Percentiles rank a stretch among this genome's conserved stretches.
phyloP scores from a whole-genome alignment of 345 rosid genomes.

The Eucalyptus pauciflora region DNA sequence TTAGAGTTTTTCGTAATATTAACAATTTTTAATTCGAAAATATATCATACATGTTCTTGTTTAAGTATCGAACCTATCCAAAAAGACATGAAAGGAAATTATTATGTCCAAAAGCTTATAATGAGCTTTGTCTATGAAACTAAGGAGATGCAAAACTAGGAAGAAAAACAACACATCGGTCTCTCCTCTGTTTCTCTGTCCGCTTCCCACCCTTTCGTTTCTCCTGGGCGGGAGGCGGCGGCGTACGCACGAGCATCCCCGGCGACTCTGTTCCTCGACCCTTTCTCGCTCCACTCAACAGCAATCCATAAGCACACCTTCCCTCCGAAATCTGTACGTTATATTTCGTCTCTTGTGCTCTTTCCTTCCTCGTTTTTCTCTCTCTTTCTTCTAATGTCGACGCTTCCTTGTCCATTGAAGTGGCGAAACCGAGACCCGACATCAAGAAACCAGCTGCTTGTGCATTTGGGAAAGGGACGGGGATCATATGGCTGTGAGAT shows the following conservation, averaged over 20 bases:
- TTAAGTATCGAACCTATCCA: not conserved
- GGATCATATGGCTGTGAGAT: conserved; percentile 20
- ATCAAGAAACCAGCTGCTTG: not conserved
- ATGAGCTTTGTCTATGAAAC: not conserved
- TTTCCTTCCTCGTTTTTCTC: not conserved
- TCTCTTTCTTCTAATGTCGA: not conserved
- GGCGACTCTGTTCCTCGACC: not conserved
- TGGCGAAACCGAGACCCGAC: not conserved
- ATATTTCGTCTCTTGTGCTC: not conserved
- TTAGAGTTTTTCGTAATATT: no score
- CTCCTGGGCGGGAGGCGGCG: not conserved
- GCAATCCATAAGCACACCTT: not conserved
- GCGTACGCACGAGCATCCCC: not conserved
- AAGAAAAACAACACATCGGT: not conserved
- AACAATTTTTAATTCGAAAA: not conserved
- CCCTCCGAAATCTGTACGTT: not conserved
- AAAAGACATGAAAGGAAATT: not conserved
- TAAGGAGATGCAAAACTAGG: not conserved
- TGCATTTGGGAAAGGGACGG: not conserved
- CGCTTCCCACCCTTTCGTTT: not conserved
- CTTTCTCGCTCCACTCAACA: not conserved
- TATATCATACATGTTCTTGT: not conserved
- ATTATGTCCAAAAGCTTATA: not conserved
- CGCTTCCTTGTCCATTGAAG: not conserved
- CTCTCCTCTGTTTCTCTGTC: not conserved